Percentiles rank a stretch among this genome's conserved stretches.
phyloP scores from a whole-genome alignment of 345 rosid genomes.

The Bretschneidera sinensis region DNA sequence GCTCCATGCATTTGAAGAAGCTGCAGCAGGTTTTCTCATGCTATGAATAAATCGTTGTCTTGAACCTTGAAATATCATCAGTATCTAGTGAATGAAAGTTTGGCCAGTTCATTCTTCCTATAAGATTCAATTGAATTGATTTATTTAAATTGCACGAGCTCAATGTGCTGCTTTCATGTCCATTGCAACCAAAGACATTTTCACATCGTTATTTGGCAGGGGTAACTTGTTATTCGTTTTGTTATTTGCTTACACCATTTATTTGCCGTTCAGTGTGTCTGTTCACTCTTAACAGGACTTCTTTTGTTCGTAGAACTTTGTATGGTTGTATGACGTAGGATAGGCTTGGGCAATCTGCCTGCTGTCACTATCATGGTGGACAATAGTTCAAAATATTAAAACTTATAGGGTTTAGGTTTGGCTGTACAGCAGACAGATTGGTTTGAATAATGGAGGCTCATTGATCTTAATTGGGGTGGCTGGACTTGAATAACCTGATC shows the following conservation, averaged over 20 bases:
- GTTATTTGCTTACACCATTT: background rate
- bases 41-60: background rate
- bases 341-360: too few species aligned
- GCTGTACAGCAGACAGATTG: too few species aligned
- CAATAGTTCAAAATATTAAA: too few species aligned
- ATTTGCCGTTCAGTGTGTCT: background rate
- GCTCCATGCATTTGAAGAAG: constrained; percentile 45
- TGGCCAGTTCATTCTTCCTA: background rate
- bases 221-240: constrained; percentile 37
- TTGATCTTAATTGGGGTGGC: too few species aligned
- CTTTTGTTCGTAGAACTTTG: too few species aligned
- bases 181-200: constrained; percentile 79
- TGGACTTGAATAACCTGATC: too few species aligned
- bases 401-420: too few species aligned
- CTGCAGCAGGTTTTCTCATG: constrained; percentile 57
- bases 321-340: too few species aligned
- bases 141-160: constrained; percentile 60
- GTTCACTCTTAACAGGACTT: background rate
- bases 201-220: constrained; percentile 88
- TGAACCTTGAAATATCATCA: background rate
- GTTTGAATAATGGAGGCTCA: too few species aligned
- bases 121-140: background rate
- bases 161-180: constrained; percentile 51
- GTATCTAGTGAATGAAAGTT: background rate
- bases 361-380: too few species aligned